Percentiles rank a stretch among this genome's conserved stretches.
These are phyloP conservation scores for Irpex lacteus DNA, from an alignment of 1,284 basidiomycete genomes.

Conservation along the genomic window DNA sequence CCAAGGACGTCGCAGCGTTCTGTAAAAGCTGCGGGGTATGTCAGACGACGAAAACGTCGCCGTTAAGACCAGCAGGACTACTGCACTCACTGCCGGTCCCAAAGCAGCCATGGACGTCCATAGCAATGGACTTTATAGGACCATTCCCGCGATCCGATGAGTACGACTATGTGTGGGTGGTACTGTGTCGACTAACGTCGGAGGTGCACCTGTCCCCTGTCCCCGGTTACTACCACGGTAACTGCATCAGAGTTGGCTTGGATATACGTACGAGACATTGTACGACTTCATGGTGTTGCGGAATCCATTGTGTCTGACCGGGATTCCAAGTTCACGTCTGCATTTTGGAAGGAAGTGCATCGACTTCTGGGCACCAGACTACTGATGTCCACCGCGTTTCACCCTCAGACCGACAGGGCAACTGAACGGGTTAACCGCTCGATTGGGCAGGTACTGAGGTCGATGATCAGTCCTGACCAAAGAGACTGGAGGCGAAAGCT, in stretches of 20 bases:
- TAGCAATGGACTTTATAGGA: slow-evolving; percentile 38
- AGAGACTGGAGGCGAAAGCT: too few relatives aligned
- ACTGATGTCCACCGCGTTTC: slow-evolving; percentile 41
- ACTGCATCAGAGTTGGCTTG: too few relatives aligned
- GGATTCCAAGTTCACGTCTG: slow-evolving; percentile 38
- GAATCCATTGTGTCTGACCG: slow-evolving; percentile 39
- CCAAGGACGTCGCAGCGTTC: too few relatives aligned
- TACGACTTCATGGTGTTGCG: slow-evolving; percentile 40
- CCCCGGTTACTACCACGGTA: too few relatives aligned
- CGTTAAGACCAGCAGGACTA: slow-evolving; percentile 23
- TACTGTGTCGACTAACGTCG: slow-evolving; percentile 20
- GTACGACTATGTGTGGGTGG: slow-evolving; percentile 21
- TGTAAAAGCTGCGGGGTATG: too few relatives aligned
- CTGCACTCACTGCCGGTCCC: slow-evolving; percentile 23
- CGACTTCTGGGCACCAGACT: slow-evolving; percentile 31
- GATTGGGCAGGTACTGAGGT: too few relatives aligned
- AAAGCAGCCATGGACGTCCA: slow-evolving; percentile 26
- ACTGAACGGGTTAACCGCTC: neutral
- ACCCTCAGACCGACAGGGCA: slow-evolving; percentile 37
- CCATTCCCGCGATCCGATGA: slow-evolving; percentile 28
- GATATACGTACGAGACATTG: slow-evolving; percentile 31
- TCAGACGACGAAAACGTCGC: too few relatives aligned
- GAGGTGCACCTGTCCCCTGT: too few relatives aligned
- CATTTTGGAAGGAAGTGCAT: slow-evolving; percentile 33
- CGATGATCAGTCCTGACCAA: too few relatives aligned